Conservation (phyloP, 495 filamentous ascomycete genomes). For the Penicillium pulvis region DNA sequence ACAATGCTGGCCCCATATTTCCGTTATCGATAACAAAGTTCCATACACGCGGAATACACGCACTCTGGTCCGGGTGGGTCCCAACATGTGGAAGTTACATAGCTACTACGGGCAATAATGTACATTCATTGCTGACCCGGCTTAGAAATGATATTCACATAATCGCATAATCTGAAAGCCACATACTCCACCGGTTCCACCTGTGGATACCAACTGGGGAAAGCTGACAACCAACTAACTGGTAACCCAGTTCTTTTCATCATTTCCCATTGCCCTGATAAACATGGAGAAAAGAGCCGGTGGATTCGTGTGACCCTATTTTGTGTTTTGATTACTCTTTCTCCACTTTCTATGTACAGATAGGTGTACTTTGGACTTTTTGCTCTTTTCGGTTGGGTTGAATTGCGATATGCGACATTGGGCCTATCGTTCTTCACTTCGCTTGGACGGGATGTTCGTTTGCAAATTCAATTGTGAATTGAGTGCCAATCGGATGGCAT, state of each 20-base stretch:
- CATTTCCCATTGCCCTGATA: neutral
- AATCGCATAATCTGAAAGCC: slow-evolving; percentile 2
- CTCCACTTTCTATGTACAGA: neutral
- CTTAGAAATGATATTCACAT: slow-evolving; percentile 6
- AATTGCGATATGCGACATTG: neutral
- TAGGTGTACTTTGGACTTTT: neutral
- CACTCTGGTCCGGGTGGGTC: slow-evolving; percentile 3
- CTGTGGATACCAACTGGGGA: neutral
- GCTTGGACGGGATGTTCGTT: neutral
- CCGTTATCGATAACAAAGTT: slow-evolving; percentile 10
- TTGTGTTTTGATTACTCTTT: neutral
- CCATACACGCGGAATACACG: slow-evolving; percentile 2
- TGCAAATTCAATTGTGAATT: neutral
- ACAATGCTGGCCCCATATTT: neutral
- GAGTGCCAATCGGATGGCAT: neutral
- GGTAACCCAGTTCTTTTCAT: slow-evolving; percentile 1
- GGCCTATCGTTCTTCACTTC: neutral
- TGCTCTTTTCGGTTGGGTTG: neutral
- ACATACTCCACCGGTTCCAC: slow-evolving; percentile 2
- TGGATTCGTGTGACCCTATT: neutral
- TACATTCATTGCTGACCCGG: neutral
- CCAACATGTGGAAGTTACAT: neutral
- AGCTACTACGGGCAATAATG: neutral
- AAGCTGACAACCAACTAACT: neutral
- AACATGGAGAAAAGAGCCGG: neutral